Evolutionary conservation across 768 basidiomycete species (phyloP).

Genomic region (Collybia nuda): DNA sequence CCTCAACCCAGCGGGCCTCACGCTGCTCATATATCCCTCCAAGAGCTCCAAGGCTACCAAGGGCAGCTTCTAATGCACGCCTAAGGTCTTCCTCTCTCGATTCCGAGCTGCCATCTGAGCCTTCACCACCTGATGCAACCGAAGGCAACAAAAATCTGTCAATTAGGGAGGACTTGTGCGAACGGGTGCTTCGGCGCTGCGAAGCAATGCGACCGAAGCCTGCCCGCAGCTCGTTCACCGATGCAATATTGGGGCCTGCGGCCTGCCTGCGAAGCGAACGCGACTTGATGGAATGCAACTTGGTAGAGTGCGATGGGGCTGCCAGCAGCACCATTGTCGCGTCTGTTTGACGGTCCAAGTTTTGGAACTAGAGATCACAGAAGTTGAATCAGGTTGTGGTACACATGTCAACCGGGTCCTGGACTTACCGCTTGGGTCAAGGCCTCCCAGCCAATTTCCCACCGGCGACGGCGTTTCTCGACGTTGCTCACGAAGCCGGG

Average conservation of each 20-base stretch:
- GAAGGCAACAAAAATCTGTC: conserved; percentile 50
- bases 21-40: conserved; percentile 67
- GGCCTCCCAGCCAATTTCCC: conserved; percentile 77
- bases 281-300: conserved; percentile 62
- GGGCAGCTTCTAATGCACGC: conserved; percentile 63
- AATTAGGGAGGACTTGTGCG: conserved; percentile 41
- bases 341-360: conserved; percentile 78
- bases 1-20: conserved; percentile 68
- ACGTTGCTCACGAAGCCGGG: conserved; percentile 65
- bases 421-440: conserved; percentile 66
- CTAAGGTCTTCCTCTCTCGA: conserved; percentile 64
- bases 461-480: conserved; percentile 67
- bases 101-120: conserved; percentile 53
- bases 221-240: conserved; percentile 51
- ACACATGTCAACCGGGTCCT: not conserved
- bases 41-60: conserved; percentile 65
- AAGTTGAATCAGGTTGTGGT: not conserved
- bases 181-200: conserved; percentile 48
- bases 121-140: conserved; percentile 46
- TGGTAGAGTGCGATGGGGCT: conserved; percentile 71
- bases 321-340: conserved; percentile 75
- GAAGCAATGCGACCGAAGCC: conserved; percentile 61
- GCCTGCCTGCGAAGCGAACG: conserved; percentile 66
- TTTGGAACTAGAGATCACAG: conserved; percentile 58
- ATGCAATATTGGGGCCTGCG: conserved; percentile 40